Evolutionary conservation across 306 rosid genomes (phyloP).

Genomic region (Castanospermum australe): DNA sequence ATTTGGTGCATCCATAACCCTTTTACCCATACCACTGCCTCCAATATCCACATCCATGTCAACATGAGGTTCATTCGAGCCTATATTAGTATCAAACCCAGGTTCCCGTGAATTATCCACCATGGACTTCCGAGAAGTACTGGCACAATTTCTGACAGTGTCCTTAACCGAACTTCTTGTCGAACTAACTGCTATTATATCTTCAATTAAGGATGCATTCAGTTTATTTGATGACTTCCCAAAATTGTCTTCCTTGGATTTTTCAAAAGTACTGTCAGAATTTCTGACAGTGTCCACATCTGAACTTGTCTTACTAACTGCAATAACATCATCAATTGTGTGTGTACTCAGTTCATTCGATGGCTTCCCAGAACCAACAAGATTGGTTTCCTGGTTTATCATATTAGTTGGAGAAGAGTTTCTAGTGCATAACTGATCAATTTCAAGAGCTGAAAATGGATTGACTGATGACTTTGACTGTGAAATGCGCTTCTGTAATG

Average conservation of each 20-base stretch:
- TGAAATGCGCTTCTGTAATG: slow-evolving; percentile 49
- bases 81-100: slow-evolving; percentile 29
- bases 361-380: slow-evolving; percentile 35
- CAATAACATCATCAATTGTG: slow-evolving; percentile 23
- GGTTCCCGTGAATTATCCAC: slow-evolving; percentile 31
- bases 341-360: slow-evolving; percentile 30
- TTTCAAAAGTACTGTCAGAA: slow-evolving; percentile 16
- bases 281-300: slow-evolving; percentile 25
- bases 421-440: slow-evolving; percentile 34
- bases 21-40: slow-evolving; percentile 25
- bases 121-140: slow-evolving; percentile 21
- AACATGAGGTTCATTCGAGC: slow-evolving; percentile 34
- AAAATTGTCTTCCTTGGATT: slow-evolving; percentile 24
- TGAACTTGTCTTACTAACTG: slow-evolving; percentile 21
- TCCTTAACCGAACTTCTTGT: slow-evolving; percentile 19
- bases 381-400: slow-evolving; percentile 23
- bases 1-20: slow-evolving; percentile 27
- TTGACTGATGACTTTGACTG: slow-evolving; percentile 49
- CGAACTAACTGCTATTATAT: slow-evolving; percentile 18
- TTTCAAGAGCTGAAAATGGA: slow-evolving; percentile 63
- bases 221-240: slow-evolving; percentile 23
- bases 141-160: slow-evolving; percentile 14
- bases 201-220: slow-evolving; percentile 27
- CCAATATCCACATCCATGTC: slow-evolving; percentile 31
- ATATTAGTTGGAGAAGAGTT: slow-evolving; percentile 26